phyloP scores from a whole-genome alignment of 2,329 filamentous ascomycete species.

The Arthroderma sp. region DNA sequence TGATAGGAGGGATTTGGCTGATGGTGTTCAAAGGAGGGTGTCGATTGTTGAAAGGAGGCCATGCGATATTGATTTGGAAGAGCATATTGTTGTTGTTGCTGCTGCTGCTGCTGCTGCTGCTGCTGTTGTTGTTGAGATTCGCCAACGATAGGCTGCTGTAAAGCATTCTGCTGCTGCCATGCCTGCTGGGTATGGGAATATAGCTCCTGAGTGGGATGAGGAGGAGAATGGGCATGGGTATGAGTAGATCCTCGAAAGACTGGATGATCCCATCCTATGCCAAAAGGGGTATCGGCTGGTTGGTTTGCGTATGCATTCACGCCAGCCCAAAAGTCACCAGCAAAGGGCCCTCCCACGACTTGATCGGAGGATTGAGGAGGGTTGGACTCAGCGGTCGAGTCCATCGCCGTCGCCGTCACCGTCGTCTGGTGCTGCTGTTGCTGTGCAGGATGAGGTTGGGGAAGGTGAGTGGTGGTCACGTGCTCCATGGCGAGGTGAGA shows the following conservation, averaged over 20 bases:
- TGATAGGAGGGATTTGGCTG: constrained; percentile 16
- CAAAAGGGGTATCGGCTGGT: constrained; percentile 17
- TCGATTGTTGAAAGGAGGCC: constrained; percentile 10
- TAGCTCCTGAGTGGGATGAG: constrained; percentile 14
- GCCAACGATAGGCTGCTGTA: constrained; percentile 3
- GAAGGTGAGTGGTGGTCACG: neutral
- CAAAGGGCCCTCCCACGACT: constrained; percentile 14
- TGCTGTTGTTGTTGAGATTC: constrained; percentile 3
- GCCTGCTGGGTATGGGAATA: constrained; percentile 12
- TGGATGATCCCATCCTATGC: constrained; percentile 26
- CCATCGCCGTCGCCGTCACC: constrained; percentile 16
- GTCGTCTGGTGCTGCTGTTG: neutral
- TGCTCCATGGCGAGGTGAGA: neutral
- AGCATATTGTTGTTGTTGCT: constrained; percentile 11
- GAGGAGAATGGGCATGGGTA: constrained; percentile 4
- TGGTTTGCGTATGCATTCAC: constrained; percentile 20
- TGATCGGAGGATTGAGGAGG: constrained; percentile 17
- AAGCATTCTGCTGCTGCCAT: constrained; percentile 6
- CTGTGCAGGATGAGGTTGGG: neutral
- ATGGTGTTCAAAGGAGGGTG: constrained; percentile 5
- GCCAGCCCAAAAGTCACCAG: constrained; percentile 26
- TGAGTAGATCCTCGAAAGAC: constrained; percentile 20
- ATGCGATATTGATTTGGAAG: constrained; percentile 8
- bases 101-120: constrained; percentile 12
- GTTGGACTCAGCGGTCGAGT: constrained; percentile 17